Base-by-base conservation (phyloP, 139 green algal genomes). In the Bryopsis sp. region DNA sequence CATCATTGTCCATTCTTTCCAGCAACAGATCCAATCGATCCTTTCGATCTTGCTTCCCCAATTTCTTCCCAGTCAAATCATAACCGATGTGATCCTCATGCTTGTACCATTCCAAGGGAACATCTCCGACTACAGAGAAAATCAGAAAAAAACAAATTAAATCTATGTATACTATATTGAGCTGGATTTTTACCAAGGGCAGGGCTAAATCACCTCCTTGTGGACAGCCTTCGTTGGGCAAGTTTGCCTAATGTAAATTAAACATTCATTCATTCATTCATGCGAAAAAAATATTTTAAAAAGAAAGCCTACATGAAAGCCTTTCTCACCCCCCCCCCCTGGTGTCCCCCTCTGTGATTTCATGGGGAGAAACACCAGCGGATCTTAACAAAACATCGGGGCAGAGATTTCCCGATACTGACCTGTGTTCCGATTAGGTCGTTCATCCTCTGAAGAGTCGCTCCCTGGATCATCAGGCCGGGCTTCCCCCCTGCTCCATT, bases 361-460 rank as follows among this genome's bases (percentile, higher is more conserved):
- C n/a, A n/a, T n/a, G n/a, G n/a, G n/a, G n/a, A n/a, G 15, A 50
- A 50, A 50, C 43, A 50, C 43, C 11, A 11, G 19, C 43, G 43
- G 19, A 26, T 19, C 19, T 50, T 19, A 26, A 50, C 43, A 50
- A 19, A 19, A 50, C 43, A 50, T 19, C 11, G 43, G 11, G 43
- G 15, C 15, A 50, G 57, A 35, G 57, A 57, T 24, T n/a, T n/a
- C n/a, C n/a, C n/a, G n/a, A 19, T 65, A 26, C 70, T 60, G 47
- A 83, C 79, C 70, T 47, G 90, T 96, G 76, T 96, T 96, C 29
- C 87, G 73, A 38, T 80, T 80, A 22, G 83, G 82, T 8, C 86
- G 78, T 71, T 97, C 92, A 48, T 98, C 92, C 68, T 98, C 93
- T 1, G 87, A 96, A 0, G 90, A 96, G 58, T 98, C 92, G 46